phyloP scores from a whole-genome alignment of 768 basidiomycete species.

The Psilocybe cubensis region DNA sequence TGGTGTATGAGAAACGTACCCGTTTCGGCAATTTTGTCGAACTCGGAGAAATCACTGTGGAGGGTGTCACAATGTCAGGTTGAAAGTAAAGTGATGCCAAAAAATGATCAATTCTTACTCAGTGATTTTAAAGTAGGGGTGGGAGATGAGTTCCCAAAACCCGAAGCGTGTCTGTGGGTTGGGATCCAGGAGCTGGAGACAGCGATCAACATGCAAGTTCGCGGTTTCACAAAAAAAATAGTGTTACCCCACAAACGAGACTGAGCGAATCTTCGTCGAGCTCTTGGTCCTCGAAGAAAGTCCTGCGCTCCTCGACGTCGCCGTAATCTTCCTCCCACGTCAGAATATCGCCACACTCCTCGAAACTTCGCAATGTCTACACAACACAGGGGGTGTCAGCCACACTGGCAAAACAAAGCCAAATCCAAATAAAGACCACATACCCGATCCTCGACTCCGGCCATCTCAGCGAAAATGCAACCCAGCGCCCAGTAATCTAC shows the following conservation, averaged over 20 bases:
- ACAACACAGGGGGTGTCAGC: too few species aligned
- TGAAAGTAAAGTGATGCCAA: background rate
- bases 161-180: background rate
- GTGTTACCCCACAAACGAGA: background rate
- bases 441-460: too few species aligned
- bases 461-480: background rate
- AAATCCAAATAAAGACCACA: too few species aligned
- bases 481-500: conserved; percentile 7
- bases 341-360: too few species aligned
- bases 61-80: background rate
- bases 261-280: background rate
- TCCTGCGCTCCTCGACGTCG: background rate
- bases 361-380: too few species aligned
- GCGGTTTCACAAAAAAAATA: too few species aligned
- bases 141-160: background rate
- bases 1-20: background rate
- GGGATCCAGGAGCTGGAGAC: conserved; percentile 1
- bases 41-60: background rate
- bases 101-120: background rate
- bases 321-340: background rate
- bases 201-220: too few species aligned
- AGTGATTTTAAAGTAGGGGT: background rate
- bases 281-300: background rate
- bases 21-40: background rate
- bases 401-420: too few species aligned